These are phyloP conservation scores for Chaetomiaceae sp. DNA, from an alignment of 2,329 filamentous ascomycete species.

Conservation along the genomic window DNA sequence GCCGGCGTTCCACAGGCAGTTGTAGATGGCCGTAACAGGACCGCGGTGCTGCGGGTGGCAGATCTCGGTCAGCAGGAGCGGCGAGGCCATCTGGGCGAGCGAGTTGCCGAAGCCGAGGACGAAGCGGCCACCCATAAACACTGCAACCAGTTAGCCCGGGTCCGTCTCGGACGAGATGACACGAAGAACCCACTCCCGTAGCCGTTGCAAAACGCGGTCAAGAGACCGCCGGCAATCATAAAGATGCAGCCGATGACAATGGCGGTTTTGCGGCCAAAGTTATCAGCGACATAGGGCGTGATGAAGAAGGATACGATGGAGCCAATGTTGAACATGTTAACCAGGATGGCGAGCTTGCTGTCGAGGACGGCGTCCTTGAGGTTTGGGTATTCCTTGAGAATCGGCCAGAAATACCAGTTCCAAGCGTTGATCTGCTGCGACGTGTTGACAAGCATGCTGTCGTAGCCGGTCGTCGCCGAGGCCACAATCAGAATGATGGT, in stretches of 20 bases:
- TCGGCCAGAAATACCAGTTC: slow-evolving; percentile 46
- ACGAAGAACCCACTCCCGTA: slow-evolving; percentile 34
- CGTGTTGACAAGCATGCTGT: slow-evolving; percentile 57
- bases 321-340: slow-evolving; percentile 50
- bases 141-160: slow-evolving; percentile 26
- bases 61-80: slow-evolving; percentile 60
- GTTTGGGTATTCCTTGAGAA: slow-evolving; percentile 31
- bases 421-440: slow-evolving; percentile 53
- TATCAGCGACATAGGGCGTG: slow-evolving; percentile 42
- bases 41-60: slow-evolving; percentile 65
- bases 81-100: slow-evolving; percentile 58
- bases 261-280: slow-evolving; percentile 39
- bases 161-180: slow-evolving; percentile 17
- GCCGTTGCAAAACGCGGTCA: slow-evolving; percentile 40
- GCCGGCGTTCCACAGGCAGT: slow-evolving; percentile 58
- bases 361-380: slow-evolving; percentile 19
- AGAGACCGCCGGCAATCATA: slow-evolving; percentile 41
- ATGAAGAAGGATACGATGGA: slow-evolving; percentile 44
- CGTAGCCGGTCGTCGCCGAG: slow-evolving; percentile 58
- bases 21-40: slow-evolving; percentile 61
- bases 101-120: slow-evolving; percentile 65
- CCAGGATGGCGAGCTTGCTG: slow-evolving; percentile 44
- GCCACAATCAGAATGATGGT: slow-evolving; percentile 52
- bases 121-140: slow-evolving; percentile 58
- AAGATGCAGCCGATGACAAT: slow-evolving; percentile 41